Evolutionary conservation across 2,329 filamentous ascomycete species (phyloP), one percentile per base, ranked within the genome.

Genomic region (Triangularia verruculosa): DNA sequence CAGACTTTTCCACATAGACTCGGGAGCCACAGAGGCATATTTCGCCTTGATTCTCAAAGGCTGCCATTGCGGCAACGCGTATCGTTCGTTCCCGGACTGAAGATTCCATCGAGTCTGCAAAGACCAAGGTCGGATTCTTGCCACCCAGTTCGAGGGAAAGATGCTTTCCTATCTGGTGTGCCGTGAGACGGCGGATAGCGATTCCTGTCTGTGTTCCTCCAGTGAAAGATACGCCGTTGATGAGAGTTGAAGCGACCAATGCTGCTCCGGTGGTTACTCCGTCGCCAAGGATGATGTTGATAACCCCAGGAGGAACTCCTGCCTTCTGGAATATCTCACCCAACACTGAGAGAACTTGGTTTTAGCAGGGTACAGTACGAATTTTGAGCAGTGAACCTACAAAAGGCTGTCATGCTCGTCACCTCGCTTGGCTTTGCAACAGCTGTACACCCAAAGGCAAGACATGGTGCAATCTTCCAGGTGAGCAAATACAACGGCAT

Each of bases 41-140:
- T 70, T 75, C 73, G 53, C 74, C 74, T 57, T 75, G 72, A 57
- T 75, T 76, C 53, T 75, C 72, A 54, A 76, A 76, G 0, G 71
- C 70, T 0, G 70, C 72, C 39, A 61, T 69, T 13, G 71, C 72
- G 1, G 72, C 72, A 7, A 70, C 68, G 67, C 86, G 85, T 56
- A 89, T 83, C 8, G 83, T 80, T 68, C 81, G 80, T n/a, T 82
- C 80, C 0, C 27, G 20, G 6, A 53, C n/a, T 20, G 12, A 24
- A n/a, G 13, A 13, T 2, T 15, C 25, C 64, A 68, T 78, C 8
- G 82, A 80, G 67, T 85, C 83, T 6, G 79, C 78, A 65, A 85
- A 84, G 11, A 85, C 79, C 15, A 85, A 69, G 11, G 81, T 77
- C 1, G 83, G 81, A 28, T 79, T 82, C 72, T 85, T 84, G 57